These are phyloP conservation scores for Acidomyces sp. DNA, from an alignment of 495 filamentous ascomycete species.

Conservation along the genomic window DNA sequence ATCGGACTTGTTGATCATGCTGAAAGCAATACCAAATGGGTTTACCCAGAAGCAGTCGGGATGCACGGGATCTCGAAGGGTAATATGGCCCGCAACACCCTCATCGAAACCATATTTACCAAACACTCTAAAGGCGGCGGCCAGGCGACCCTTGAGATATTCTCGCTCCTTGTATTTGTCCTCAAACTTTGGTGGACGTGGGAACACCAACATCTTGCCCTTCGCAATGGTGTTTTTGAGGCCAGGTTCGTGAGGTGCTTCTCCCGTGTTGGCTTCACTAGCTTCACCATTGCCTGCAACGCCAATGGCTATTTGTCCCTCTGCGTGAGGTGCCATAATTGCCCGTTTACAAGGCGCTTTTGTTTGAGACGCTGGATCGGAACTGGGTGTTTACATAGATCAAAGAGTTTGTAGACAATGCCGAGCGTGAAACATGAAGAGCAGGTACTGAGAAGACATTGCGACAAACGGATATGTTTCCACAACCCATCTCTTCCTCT, in stretches of 20 bases:
- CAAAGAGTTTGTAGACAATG: too few species aligned
- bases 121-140: conserved; percentile 56
- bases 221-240: conserved; percentile 20
- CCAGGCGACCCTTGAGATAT: conserved; percentile 53
- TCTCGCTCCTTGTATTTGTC: conserved; percentile 50
- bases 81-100: conserved; percentile 32
- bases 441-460: too few species aligned
- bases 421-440: too few species aligned
- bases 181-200: conserved; percentile 41
- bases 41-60: conserved; percentile 40
- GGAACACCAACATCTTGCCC: conserved; percentile 35
- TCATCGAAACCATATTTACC: conserved; percentile 56
- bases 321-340: conserved; percentile 22
- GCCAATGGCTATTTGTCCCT: not conserved
- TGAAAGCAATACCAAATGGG: conserved; percentile 61
- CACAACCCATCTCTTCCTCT: too few species aligned
- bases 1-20: conserved; percentile 53
- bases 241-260: conserved; percentile 23
- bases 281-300: conserved; percentile 9
- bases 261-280: conserved; percentile 14
- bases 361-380: too few species aligned
- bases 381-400: too few species aligned
- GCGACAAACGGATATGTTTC: too few species aligned
- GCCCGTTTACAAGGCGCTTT: too few species aligned
- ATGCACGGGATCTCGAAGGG: conserved; percentile 22